Base-by-base conservation (phyloP, 2,329 filamentous ascomycete genomes). In the Penicillium nordicum region DNA sequence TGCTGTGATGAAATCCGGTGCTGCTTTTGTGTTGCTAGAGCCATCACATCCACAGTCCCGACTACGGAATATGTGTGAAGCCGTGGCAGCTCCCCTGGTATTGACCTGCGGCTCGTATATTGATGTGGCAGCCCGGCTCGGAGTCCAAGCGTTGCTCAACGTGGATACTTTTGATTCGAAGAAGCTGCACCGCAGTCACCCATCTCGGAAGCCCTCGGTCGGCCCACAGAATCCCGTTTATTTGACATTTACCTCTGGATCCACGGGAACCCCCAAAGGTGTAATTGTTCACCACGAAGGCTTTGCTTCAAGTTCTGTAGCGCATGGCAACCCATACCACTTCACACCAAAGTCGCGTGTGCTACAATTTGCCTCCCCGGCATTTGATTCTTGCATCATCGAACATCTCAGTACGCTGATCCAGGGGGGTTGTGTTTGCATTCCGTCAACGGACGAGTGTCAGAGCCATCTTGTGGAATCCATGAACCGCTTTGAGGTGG, bases 161-260 rank as follows among this genome's bases (percentile, higher is more conserved):
- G 9, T 48, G 14, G 32, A 48, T 27, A 11, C 7, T 2, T 41
- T 41, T 25, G 21, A 41, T 21, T 41, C 21, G 1, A 23, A 16
- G 21, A 12, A 41, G 11, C 12, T 16, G 3, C 21, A 25, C 9
- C 4, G 3, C 12, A 25, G 2, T 16, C 8, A 3, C 12, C 7
- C 21, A 5, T 16, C 21, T 2, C 6, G 1, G 6, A 41, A 7
- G 7, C 8, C 12, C 12, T 41, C 38, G 0, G 38, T 41, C 12
- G 8, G 7, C 12, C 12, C 38, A 41, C 38, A 41, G 12, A 83
- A 84, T 0, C 43, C 54, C 29, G 25, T 58, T n/a, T 86, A 83
- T 64, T 75, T 84, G 2, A 76, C 87, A 10, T 82, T 86, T 60
- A 80, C 79, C 2, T 79, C 79, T 5, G 79, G 80, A 0, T 79